Conservation (phyloP, 306 rosid species). For the Corylus americana region DNA sequence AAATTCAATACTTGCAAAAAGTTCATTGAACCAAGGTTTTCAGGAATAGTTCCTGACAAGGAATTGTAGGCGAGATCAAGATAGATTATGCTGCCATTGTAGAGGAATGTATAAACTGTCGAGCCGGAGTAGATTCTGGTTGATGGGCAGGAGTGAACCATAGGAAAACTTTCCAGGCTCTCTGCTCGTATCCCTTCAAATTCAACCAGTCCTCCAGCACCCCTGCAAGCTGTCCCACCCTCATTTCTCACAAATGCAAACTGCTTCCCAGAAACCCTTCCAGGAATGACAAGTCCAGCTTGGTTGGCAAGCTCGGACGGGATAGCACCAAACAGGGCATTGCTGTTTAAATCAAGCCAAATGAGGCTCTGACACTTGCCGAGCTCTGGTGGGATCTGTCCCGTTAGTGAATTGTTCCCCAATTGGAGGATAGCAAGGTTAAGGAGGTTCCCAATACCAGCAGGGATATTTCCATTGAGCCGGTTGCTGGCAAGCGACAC, state of each 20-base stretch:
- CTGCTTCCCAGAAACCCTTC: slow-evolving; percentile 71
- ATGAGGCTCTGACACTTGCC: slow-evolving; percentile 61
- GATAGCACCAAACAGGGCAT: slow-evolving; percentile 50
- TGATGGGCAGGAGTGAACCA: slow-evolving; percentile 63
- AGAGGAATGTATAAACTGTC: slow-evolving; percentile 55
- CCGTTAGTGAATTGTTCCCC: slow-evolving; percentile 70
- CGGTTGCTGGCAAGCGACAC: slow-evolving; percentile 59
- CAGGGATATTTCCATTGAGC: slow-evolving; percentile 57
- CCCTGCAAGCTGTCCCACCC: slow-evolving; percentile 76
- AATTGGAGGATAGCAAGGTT: slow-evolving; percentile 65
- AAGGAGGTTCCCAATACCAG: slow-evolving; percentile 53
- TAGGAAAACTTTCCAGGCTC: slow-evolving; percentile 58
- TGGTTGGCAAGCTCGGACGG: slow-evolving; percentile 59
- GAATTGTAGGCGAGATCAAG: slow-evolving; percentile 73
- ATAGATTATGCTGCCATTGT: slow-evolving; percentile 64
- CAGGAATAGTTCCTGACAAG: slow-evolving; percentile 60
- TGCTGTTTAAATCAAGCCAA: slow-evolving; percentile 76
- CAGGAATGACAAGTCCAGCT: slow-evolving; percentile 58
- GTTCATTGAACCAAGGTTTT: slow-evolving; percentile 45
- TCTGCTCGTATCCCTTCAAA: slow-evolving; percentile 57
- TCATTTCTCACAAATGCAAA: slow-evolving; percentile 80
- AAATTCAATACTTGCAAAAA: slow-evolving; percentile 67
- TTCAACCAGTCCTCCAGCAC: slow-evolving; percentile 78
- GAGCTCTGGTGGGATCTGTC: slow-evolving; percentile 63
- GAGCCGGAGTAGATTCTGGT: slow-evolving; percentile 70